A percentile compares a stretch with the other conserved stretches of the same genome.
Conservation (phyloP, 164 flowering plant species). For the Vitis rotundifolia region DNA sequence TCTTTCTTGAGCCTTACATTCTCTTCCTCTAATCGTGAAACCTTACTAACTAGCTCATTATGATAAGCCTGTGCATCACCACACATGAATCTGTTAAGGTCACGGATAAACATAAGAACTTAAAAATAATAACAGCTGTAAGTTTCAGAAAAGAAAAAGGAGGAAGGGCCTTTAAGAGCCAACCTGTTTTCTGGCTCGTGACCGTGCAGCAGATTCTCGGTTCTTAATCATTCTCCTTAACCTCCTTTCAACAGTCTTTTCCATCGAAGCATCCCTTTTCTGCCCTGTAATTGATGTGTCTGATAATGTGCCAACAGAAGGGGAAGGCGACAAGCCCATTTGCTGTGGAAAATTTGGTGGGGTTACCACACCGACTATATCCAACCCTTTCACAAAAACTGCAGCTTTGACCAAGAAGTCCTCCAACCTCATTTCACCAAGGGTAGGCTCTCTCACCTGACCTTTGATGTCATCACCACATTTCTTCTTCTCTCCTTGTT, state of each 20-base stretch:
- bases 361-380: conserved; percentile 12
- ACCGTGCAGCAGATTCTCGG: conserved; percentile 75
- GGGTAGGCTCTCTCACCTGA: conserved; percentile 28
- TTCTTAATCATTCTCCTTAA: conserved; percentile 67
- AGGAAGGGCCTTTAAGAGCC: background rate
- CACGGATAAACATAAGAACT: background rate
- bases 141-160: background rate
- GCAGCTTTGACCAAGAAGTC: conserved; percentile 68
- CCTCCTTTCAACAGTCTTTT: conserved; percentile 59
- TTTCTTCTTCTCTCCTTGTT: conserved; percentile 40
- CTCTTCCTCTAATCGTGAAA: conserved; percentile 44
- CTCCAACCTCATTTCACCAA: conserved; percentile 57
- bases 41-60: conserved; percentile 55
- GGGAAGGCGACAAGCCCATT: conserved; percentile 33
- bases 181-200: conserved; percentile 73
- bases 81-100: background rate
- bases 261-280: conserved; percentile 41
- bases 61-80: conserved; percentile 47
- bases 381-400: conserved; percentile 41
- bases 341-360: conserved; percentile 26
- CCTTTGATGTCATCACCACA: conserved; percentile 24
- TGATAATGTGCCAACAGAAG: conserved; percentile 37
- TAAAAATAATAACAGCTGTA: background rate
- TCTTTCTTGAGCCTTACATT: conserved; percentile 38
- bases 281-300: conserved; percentile 35